Conservation (phyloP, 2,329 filamentous ascomycete genomes). For the Xylaria hypoxylon region DNA sequence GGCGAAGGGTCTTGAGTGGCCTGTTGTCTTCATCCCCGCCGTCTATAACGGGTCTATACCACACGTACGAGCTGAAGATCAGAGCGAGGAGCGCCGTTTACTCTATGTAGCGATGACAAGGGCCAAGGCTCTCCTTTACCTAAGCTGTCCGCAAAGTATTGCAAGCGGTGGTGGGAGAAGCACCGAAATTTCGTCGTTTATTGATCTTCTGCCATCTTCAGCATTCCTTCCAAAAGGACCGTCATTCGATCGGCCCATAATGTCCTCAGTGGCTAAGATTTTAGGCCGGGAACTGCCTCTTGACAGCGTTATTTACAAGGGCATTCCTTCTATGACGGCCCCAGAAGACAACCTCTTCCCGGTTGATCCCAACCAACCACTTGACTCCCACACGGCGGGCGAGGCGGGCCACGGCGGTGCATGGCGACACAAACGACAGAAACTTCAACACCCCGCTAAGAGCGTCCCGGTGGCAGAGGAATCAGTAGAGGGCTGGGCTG, state of each 20-base stretch:
- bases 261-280: conserved; percentile 77
- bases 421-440: conserved; percentile 47
- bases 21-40: conserved; percentile 90
- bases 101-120: conserved; percentile 98
- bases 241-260: conserved; percentile 70
- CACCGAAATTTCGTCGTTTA: conserved; percentile 76
- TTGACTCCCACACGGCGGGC: conserved; percentile 45
- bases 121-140: conserved; percentile 85
- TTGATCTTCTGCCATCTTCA: conserved; percentile 60
- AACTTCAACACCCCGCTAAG: conserved; percentile 48
- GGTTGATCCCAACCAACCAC: conserved; percentile 65
- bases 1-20: conserved; percentile 96
- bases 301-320: conserved; percentile 64
- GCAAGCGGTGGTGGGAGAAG: conserved; percentile 65
- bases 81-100: conserved; percentile 86
- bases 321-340: conserved; percentile 64
- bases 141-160: conserved; percentile 81
- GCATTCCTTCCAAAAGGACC: conserved; percentile 70
- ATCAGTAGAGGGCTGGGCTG: conserved; percentile 51
- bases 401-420: conserved; percentile 27
- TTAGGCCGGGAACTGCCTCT: conserved; percentile 72
- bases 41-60: conserved; percentile 92
- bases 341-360: conserved; percentile 77
- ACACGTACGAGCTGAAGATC: conserved; percentile 85
- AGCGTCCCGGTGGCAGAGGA: conserved; percentile 55